These are phyloP conservation scores for Proliferodiscus dingleyae DNA, from an alignment of 2,329 filamentous ascomycete species.

Conservation along the genomic window DNA sequence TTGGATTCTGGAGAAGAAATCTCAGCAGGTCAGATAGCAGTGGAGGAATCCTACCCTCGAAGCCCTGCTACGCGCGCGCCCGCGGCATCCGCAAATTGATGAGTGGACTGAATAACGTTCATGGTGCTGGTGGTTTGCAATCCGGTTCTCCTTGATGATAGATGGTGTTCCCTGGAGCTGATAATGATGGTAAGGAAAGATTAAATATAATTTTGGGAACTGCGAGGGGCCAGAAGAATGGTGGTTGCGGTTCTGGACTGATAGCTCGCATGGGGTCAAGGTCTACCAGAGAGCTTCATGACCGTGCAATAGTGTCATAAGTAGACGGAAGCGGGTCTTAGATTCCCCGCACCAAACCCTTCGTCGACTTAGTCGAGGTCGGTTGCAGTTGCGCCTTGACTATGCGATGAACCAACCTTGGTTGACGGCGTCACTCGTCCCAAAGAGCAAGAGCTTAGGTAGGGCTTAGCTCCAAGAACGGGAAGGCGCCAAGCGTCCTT, in stretches of 20 bases:
- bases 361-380: slow-evolving; percentile 13
- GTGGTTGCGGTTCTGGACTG: slow-evolving; percentile 5
- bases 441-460: slow-evolving; percentile 8
- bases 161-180: slow-evolving; percentile 2
- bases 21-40: background rate
- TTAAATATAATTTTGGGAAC: slow-evolving; percentile 2
- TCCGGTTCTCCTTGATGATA: slow-evolving; percentile 4
- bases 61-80: slow-evolving; percentile 20
- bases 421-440: slow-evolving; percentile 13
- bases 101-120: slow-evolving; percentile 15
- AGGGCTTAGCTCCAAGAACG: slow-evolving; percentile 8
- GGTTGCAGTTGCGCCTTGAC: slow-evolving; percentile 16
- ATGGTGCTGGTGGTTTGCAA: slow-evolving; percentile 13
- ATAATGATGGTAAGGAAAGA: background rate
- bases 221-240: slow-evolving; percentile 2
- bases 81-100: slow-evolving; percentile 26
- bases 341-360: slow-evolving; percentile 15
- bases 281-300: slow-evolving; percentile 9
- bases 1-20: background rate
- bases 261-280: slow-evolving; percentile 9
- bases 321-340: slow-evolving; percentile 12
- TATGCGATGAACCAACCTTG: background rate
- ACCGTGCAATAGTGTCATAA: slow-evolving; percentile 10
- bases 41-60: slow-evolving; percentile 17
- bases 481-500: slow-evolving; percentile 13